Evolutionary conservation across 352 stramenopile species (phyloP).

Genomic region (Globisporangium middletonii): DNA sequence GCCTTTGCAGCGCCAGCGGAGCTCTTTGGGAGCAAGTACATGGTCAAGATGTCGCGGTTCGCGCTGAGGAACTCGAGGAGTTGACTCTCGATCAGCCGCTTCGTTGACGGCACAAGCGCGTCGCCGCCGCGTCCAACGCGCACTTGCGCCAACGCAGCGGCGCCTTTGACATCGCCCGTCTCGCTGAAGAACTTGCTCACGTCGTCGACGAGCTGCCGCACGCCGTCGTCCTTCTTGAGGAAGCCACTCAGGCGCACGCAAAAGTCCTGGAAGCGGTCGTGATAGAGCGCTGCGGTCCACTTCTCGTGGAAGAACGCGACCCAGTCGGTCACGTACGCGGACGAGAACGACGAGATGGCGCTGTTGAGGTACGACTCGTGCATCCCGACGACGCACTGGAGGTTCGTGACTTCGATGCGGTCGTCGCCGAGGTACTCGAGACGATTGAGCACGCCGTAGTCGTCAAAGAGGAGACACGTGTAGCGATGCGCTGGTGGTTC

Average conservation of each 20-base stretch:
- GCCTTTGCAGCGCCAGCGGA: no score
- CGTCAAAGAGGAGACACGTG: constrained; percentile 67
- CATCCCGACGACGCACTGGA: constrained; percentile 70
- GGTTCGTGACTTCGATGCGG: constrained; percentile 52
- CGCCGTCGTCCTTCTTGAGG: constrained; percentile 62
- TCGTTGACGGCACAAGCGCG: constrained; percentile 55
- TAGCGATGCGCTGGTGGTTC: constrained; percentile 24
- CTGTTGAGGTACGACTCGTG: constrained; percentile 87
- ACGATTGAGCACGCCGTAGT: constrained; percentile 63
- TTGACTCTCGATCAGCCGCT: constrained; percentile 72
- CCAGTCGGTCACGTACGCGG: constrained; percentile 73
- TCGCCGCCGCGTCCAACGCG: constrained; percentile 62
- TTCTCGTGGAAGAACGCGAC: constrained; percentile 77
- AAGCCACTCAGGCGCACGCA: constrained; percentile 46
- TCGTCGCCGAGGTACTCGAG: constrained; percentile 64
- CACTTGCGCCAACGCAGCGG: constrained; percentile 47
- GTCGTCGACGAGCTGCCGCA: constrained; percentile 57
- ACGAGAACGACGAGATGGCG: constrained; percentile 63
- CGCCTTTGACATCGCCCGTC: constrained; percentile 61
- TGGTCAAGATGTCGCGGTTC: constrained; percentile 73
- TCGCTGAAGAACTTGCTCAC: constrained; percentile 51
- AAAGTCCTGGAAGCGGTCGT: constrained; percentile 79
- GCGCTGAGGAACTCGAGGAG: constrained; percentile 67
- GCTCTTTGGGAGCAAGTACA: constrained; percentile 60
- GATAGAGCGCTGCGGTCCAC: constrained; percentile 67